Conservation (phyloP, 1,139 yeast species). For the Suhomyces yuchorum region DNA sequence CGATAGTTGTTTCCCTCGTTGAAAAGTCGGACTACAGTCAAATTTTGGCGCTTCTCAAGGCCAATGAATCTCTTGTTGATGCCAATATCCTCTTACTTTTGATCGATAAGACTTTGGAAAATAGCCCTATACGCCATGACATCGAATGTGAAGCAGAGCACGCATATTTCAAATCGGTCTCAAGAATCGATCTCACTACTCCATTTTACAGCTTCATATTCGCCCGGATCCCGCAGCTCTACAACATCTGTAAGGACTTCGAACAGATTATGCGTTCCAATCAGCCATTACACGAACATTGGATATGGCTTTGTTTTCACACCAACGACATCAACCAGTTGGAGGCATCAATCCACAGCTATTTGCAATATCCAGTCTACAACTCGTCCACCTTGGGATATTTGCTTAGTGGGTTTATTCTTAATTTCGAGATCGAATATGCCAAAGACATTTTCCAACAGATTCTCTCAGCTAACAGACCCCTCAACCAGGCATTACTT, state of each 20-base stretch:
- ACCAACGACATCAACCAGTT: conserved; percentile 29
- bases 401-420: conserved; percentile 32
- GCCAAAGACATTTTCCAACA: conserved; percentile 29
- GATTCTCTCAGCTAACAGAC: conserved; percentile 22
- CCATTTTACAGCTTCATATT: conserved; percentile 20
- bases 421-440: conserved; percentile 37
- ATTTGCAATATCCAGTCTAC: conserved; percentile 21
- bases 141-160: conserved; percentile 21
- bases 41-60: conserved; percentile 5
- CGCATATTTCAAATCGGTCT: conserved; percentile 18
- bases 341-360: conserved; percentile 23
- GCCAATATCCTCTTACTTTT: conserved; percentile 16
- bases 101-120: conserved; percentile 15
- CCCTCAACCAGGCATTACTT: conserved; percentile 29
- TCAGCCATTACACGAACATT: conserved; percentile 25
- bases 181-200: conserved; percentile 17
- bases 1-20: neutral
- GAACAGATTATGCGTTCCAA: conserved; percentile 16
- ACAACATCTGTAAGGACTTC: conserved; percentile 23
- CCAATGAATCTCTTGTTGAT: conserved; percentile 10
- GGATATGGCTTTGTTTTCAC: conserved; percentile 39
- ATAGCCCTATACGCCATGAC: neutral
- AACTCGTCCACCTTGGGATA: conserved; percentile 33
- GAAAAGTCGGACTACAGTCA: conserved; percentile 6
- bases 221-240: conserved; percentile 23